These are phyloP conservation scores for Fremontodendron californicum DNA, from an alignment of 345 rosid species.

Conservation along the genomic window DNA sequence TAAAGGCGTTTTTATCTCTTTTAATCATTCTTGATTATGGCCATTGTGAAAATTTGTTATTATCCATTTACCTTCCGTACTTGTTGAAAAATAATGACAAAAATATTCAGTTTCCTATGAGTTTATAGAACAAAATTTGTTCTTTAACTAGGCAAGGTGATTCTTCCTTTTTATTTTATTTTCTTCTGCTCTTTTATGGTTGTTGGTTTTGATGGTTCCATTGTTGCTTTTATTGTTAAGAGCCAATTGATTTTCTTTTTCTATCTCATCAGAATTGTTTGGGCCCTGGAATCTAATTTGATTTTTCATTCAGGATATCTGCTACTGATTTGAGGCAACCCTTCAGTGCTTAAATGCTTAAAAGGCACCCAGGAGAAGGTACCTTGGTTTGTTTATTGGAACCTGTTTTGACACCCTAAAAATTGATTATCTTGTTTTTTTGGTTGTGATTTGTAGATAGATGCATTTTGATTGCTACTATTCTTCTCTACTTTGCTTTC, in stretches of 20 bases:
- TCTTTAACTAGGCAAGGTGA: constrained; percentile 20
- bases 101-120: constrained; percentile 1
- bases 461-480: background rate
- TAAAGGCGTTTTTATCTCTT: constrained; percentile 53
- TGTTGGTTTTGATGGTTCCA: background rate
- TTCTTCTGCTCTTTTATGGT: background rate
- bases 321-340: constrained; percentile 74
- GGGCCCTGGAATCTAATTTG: constrained; percentile 60
- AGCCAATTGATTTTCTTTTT: background rate
- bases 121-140: constrained; percentile 17
- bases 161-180: constrained; percentile 1
- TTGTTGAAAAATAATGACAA: constrained; percentile 6
- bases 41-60: constrained; percentile 38
- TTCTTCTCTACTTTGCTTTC: background rate
- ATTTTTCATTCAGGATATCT: constrained; percentile 84
- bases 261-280: constrained; percentile 15
- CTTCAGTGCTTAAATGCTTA: constrained; percentile 75
- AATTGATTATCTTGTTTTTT: constrained; percentile 17
- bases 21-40: constrained; percentile 43
- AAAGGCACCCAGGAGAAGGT: constrained; percentile 98
- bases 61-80: constrained; percentile 13
- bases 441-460: background rate
- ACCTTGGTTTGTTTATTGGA: constrained; percentile 82
- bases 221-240: background rate
- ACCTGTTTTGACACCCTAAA: constrained; percentile 32